These are phyloP conservation scores for Stemphylium beticola DNA, from an alignment of 2,329 filamentous ascomycete species.

Conservation along the genomic window DNA sequence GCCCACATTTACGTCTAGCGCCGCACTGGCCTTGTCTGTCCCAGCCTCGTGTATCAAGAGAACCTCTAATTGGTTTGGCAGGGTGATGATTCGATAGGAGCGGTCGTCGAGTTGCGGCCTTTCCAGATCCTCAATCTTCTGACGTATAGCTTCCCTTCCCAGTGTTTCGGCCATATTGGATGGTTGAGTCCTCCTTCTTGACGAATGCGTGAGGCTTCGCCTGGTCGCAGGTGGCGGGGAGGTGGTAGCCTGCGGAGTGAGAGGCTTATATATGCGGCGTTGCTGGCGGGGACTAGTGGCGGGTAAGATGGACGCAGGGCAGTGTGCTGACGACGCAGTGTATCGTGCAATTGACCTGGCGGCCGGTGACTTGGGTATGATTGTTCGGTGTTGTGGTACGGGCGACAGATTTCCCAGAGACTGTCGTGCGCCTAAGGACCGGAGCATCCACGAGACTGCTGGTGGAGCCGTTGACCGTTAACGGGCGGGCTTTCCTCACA, in stretches of 20 bases:
- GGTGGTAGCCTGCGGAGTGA: slow-evolving; percentile 16
- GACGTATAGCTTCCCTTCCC: slow-evolving; percentile 28
- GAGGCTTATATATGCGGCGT: slow-evolving; percentile 28
- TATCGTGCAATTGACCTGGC: slow-evolving; percentile 19
- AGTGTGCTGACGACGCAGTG: slow-evolving; percentile 21
- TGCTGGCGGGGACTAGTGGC: slow-evolving; percentile 29
- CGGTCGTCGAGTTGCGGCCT: slow-evolving; percentile 86
- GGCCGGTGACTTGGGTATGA: slow-evolving; percentile 11
- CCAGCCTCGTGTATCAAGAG: slow-evolving; percentile 91
- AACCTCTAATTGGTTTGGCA: slow-evolving; percentile 87
- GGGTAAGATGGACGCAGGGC: slow-evolving; percentile 14
- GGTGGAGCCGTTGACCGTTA: slow-evolving; percentile 17
- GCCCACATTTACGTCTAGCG: slow-evolving; percentile 93
- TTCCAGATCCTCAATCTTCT: slow-evolving; percentile 69
- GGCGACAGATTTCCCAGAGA: slow-evolving; percentile 31
- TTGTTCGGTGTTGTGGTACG: slow-evolving; percentile 21
- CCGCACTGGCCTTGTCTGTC: slow-evolving; percentile 95
- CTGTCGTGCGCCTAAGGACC: slow-evolving; percentile 22
- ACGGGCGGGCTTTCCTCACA: slow-evolving; percentile 6
- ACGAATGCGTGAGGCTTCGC: slow-evolving; percentile 15
- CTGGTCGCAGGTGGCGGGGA: slow-evolving; percentile 14
- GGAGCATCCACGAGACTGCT: slow-evolving; percentile 36
- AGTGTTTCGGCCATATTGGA: slow-evolving; percentile 40
- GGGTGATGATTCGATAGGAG: slow-evolving; percentile 82
- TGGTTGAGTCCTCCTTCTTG: slow-evolving; percentile 10